Evolutionary conservation across 768 basidiomycete species (phyloP), one percentile per base, ranked within the genome.

Genomic region (Punctularia strigosozonata): DNA sequence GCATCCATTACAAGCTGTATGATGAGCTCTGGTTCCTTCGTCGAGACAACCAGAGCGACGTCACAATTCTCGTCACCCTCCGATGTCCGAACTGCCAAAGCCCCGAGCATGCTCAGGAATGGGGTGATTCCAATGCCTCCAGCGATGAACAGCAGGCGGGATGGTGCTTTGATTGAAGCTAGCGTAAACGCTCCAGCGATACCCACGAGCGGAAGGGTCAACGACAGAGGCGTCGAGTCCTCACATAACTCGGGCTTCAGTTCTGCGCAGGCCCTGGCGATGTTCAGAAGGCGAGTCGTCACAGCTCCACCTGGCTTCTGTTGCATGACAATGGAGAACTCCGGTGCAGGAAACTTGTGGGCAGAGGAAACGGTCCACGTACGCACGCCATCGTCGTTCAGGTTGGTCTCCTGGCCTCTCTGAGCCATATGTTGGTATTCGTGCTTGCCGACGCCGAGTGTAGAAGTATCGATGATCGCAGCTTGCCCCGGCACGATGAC

Each of bases 41-140:
- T 69, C 2, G 76, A 66, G 3, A 77, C 43, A 3, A 66, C 52
- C 21, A 79, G 57, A 0, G 56, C 55, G n/a, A 79, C 58, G 43
- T 73, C 64, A 55, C 57, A 56, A n/a, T 44, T 20, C 3, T 52
- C 53, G 6, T 44, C 42, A 43, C 55, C 54, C 20, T 14, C 36
- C 35, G 15, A 43, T 31, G 36, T 42, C 20, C 35, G 26, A 31
- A 41, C 39, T 19, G 44, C 38, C 14, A 53, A 46, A 10, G 41
- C 36, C 14, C 46, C 39, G 12, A 75, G 58, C 68, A 78, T 66
- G 20, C 66, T 65, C n/a, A 80, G 49, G 53, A 75, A 80, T 1
- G 75, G 77, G 14, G 78, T 80, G 15, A 80, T 34, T 3, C 78
- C 77, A 28, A 80, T 78, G 1, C 77, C 77, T 18, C 75, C 77